Base-by-base conservation (phyloP, 139 green algal genomes). In the Haematococcus lacustris region DNA sequence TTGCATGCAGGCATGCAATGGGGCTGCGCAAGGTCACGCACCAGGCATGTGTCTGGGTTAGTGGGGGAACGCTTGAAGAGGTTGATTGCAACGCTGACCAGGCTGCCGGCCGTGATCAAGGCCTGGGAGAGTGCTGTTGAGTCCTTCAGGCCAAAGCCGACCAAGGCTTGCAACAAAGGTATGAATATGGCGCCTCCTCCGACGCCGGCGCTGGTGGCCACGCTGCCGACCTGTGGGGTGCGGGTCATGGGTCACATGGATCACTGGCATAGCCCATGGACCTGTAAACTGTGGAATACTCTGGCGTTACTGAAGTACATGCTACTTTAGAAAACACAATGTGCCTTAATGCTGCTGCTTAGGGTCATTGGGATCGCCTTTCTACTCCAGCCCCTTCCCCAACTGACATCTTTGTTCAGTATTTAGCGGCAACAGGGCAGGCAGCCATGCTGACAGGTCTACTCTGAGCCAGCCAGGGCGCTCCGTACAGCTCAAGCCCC, bases 41-140 rank as follows among this genome's bases (percentile, higher is more conserved):
- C 51, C 28, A 63, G 5, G 1, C n/a, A 51, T 34, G 35, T 26
- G 37, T 61, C 28, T 39, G 51, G 34, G 37, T 74, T 47, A 9
- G 40, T 9, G 4, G 69, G 69, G 28, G 4, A 38, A 1, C 37
- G 51, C 53, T 66, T 74, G 51, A 66, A 53, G 25, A 74, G 34
- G 37, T 78, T 67, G 26, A 78, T 59, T 7, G 33, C 26, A 50
- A 78, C 64, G 7, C 38, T 66, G 23, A 78, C 64, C 3, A 67
- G 3, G 32, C 38, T 38, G 38, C 73, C 73, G 39, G 73, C 65
- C 38, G 73, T 73, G 51, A 78, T 78, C 25, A 78, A 25, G 2
- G 73, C 73, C 51, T 78, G 73, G 21, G 73, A 78, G 3, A 78
- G 7, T 2, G 73, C 73, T 13, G 73, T 78, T 26, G 73, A 72